Conservation (phyloP, 805 yeast genomes). For the Cyberlindnera mycetangii region DNA sequence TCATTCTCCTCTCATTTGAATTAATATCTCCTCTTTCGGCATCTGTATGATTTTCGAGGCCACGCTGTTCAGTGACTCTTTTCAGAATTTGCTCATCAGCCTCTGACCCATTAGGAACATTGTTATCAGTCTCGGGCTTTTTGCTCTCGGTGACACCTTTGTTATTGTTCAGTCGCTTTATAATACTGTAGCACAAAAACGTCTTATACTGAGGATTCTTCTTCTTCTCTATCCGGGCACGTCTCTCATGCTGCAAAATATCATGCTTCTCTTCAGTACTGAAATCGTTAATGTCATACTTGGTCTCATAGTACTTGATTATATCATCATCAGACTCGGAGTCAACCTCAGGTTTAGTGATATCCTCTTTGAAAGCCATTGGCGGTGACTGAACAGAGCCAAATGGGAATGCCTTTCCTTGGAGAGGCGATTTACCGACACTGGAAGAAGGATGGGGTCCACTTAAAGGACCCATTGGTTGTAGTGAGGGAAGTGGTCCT, state of each 20-base stretch:
- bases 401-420: slow-evolving; percentile 4
- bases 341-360: slow-evolving; percentile 26
- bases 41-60: slow-evolving; percentile 21
- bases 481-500: slow-evolving; percentile 6
- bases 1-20: slow-evolving; percentile 24
- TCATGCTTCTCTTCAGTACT: slow-evolving; percentile 30
- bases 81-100: slow-evolving; percentile 22
- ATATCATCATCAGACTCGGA: slow-evolving; percentile 28
- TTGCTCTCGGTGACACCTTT: background rate
- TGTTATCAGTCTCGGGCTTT: background rate
- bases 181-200: slow-evolving; percentile 28
- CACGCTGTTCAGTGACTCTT: slow-evolving; percentile 21
- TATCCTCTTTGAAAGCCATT: slow-evolving; percentile 21
- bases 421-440: background rate
- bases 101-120: background rate
- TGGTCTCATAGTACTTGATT: slow-evolving; percentile 27
- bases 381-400: slow-evolving; percentile 1
- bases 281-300: slow-evolving; percentile 27
- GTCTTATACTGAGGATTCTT: slow-evolving; percentile 29
- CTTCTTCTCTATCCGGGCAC: slow-evolving; percentile 27
- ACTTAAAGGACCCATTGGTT: slow-evolving; percentile 1
- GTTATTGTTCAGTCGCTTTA: slow-evolving; percentile 27
- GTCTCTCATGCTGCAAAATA: slow-evolving; percentile 29
- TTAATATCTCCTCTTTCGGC: slow-evolving; percentile 26
- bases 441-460: background rate